Evolutionary conservation across 495 filamentous ascomycete genomes (phyloP).

Genomic region (Penicillium daleae): DNA sequence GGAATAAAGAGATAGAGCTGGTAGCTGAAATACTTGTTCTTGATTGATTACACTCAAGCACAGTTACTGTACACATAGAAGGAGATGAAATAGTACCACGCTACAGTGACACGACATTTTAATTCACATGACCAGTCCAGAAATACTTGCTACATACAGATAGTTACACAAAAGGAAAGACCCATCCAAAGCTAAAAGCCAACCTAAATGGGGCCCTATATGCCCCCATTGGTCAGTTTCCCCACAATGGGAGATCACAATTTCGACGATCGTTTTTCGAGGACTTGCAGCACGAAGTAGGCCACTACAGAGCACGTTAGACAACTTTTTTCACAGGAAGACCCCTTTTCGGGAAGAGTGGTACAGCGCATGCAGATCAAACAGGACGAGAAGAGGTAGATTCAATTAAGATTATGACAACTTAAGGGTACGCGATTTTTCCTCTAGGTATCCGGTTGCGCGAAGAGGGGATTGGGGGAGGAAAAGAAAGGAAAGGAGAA

Average conservation of each 20-base stretch:
- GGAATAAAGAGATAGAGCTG: background rate
- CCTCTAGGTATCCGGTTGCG: constrained; percentile 9
- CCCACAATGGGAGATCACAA: background rate
- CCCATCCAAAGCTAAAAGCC: constrained; percentile 1
- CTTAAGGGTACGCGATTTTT: constrained; percentile 17
- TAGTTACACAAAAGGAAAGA: background rate
- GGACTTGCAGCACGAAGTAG: constrained; percentile 37
- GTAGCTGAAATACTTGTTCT: background rate
- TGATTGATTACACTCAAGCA: background rate
- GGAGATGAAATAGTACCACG: background rate
- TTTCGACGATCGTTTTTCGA: constrained; percentile 41
- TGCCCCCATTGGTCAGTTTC: background rate
- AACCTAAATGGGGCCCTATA: background rate
- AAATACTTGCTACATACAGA: background rate
- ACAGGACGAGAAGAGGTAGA: constrained; percentile 6
- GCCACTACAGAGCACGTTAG: constrained; percentile 39
- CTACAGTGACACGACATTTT: background rate
- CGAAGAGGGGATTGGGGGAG: background rate
- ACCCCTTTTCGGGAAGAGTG: background rate
- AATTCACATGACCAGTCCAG: background rate
- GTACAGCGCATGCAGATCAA: background rate
- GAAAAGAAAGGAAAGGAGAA: constrained; percentile 2
- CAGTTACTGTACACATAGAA: background rate
- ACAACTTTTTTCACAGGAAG: background rate
- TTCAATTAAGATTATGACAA: constrained; percentile 28